Percentiles rank a stretch among this genome's conserved stretches.
Conservation (phyloP, 73 alveolate genomes). For the Stentor roeselii region DNA sequence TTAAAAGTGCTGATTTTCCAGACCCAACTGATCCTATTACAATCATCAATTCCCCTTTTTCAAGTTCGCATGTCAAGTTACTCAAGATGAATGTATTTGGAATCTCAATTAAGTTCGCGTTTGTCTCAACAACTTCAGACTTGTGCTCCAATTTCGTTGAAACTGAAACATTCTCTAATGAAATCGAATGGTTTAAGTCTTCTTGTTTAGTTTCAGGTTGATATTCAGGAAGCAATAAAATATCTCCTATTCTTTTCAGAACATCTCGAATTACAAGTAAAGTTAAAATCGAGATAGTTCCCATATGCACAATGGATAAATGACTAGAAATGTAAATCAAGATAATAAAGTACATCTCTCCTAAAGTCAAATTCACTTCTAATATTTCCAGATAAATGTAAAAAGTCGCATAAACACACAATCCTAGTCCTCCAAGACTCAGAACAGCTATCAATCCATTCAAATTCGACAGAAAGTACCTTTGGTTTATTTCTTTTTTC, state of each 20-base stretch:
- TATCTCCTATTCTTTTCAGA: not conserved
- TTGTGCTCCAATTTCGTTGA: no score
- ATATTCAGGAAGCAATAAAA: not conserved
- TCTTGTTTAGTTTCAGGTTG: not conserved
- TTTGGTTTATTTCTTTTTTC: slow-evolving; percentile 24
- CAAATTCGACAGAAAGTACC: no score
- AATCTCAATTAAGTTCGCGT: no score
- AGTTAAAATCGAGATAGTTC: not conserved
- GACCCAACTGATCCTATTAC: slow-evolving; percentile 88
- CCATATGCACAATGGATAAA: not conserved
- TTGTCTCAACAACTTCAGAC: no score
- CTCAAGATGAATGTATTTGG: not conserved
- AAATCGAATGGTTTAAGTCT: no score
- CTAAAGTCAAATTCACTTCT: not conserved
- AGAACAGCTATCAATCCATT: not conserved
- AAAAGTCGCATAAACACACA: not conserved
- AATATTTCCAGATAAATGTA: not conserved
- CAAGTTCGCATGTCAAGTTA: not conserved
- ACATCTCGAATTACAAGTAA: not conserved
- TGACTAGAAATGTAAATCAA: not conserved
- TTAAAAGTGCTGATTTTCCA: slow-evolving; percentile 83
- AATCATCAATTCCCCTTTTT: slow-evolving; percentile 58
- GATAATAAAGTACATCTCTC: not conserved
- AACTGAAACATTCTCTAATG: not conserved
- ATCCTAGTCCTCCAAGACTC: not conserved